Percentiles rank a stretch among this genome's conserved stretches.
Evolutionary conservation across 1,284 basidiomycete species (phyloP).

Genomic region (Pseudozyma sp.): DNA sequence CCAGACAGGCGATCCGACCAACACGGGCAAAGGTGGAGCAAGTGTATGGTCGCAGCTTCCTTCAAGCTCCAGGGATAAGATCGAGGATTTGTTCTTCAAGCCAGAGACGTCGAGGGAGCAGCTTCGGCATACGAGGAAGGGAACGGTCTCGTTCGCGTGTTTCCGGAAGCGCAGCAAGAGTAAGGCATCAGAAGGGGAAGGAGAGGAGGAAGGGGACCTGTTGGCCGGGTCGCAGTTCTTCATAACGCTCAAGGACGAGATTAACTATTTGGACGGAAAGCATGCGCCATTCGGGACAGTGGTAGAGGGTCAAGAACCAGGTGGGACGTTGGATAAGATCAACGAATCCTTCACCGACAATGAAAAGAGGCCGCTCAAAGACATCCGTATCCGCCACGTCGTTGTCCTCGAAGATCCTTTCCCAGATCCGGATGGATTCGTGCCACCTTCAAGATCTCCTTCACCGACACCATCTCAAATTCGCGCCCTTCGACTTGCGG

Average conservation of each 20-base stretch:
- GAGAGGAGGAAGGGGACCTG: constrained; percentile 76
- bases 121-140: constrained; percentile 85
- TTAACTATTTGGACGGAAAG: constrained; percentile 94
- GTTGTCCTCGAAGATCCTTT: constrained; percentile 96
- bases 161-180: constrained; percentile 10
- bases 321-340: constrained; percentile 83
- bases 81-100: constrained; percentile 79
- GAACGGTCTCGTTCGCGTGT: constrained; percentile 78
- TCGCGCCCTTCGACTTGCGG: constrained; percentile 77
- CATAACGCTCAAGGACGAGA: constrained; percentile 87
- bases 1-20: constrained; percentile 93
- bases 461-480: constrained; percentile 70
- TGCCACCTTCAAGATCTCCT: constrained; percentile 81
- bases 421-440: constrained; percentile 77
- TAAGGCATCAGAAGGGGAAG: constrained; percentile 30
- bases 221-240: constrained; percentile 97
- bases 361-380: constrained; percentile 88
- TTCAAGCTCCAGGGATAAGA: constrained; percentile 51
- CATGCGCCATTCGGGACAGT: constrained; percentile 95
- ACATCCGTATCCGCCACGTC: constrained; percentile 86
- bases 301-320: constrained; percentile 85
- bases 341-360: constrained; percentile 91
- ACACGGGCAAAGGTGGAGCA: constrained; percentile 81
- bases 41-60: constrained; percentile 68
- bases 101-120: constrained; percentile 78